Base-by-base conservation (phyloP, 2,329 filamentous ascomycete species). In the Trichophyton simii region DNA sequence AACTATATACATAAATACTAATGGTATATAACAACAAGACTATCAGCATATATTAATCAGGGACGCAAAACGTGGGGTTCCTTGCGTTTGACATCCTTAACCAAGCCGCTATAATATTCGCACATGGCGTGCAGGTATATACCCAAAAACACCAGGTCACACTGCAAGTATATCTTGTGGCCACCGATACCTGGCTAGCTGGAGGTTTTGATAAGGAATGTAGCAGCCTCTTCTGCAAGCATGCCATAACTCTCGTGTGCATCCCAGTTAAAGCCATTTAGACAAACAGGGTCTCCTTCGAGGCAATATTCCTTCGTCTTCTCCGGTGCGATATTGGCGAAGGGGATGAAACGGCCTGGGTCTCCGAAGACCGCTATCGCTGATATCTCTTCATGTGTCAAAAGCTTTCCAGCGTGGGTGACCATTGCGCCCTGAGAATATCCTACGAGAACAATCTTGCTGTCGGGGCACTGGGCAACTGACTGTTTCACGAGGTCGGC, bases 221-320 rank as follows among this genome's bases (percentile, higher is more conserved):
- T 58, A 2, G 75, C 76, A 0, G 76, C 76, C 7, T 68, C 68
- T 3, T 64, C 62, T 0, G 72, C 75, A 68, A 76, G 63, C 2
- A 54, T 25, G 0, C 66, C 72, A 63, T 80, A 80, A 2, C 68
- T 69, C 38, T 75, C 60, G 68, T 80, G 78, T 5, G 75, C 72
- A 22, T 76, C 67, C 4, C 76, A 67, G 59, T 77, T 71, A 22
- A 75, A 66, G 0, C 77, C 77, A 38, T 80, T 77, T 3, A 68
- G 60, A 62, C 81, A 83, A 4, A 83, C 80, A 8, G 77, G 70
- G 64, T 83, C 81, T 0, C 78, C 80, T 2, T 64, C 54, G 34
- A 79, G 75, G 63, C 81, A 83, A 42, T 78, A 76, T 20, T 79
- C 77, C 66, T 79, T 74, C 3, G 75, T 72, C 65, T 80, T 76